Conservation (phyloP, 495 filamentous ascomycete genomes). For the Podospora sp. region DNA sequence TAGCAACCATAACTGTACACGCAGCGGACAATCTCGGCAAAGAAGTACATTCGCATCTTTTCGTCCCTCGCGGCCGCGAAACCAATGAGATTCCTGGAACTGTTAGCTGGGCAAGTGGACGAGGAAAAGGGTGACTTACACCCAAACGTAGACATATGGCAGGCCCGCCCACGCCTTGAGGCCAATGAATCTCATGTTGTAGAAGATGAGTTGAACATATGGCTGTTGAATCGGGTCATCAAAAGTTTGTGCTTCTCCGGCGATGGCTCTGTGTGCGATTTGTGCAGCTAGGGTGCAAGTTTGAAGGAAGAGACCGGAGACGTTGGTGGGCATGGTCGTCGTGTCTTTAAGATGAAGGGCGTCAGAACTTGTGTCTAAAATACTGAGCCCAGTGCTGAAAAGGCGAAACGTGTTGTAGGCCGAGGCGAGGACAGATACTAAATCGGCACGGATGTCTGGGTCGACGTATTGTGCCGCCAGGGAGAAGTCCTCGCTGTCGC, state of each 20-base stretch:
- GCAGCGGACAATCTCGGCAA: slow-evolving; percentile 20
- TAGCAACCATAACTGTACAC: slow-evolving; percentile 22
- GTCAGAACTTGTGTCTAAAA: not conserved
- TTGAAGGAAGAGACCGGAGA: too few relatives aligned
- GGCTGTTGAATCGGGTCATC: slow-evolving; percentile 7
- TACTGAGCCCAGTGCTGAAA: too few relatives aligned
- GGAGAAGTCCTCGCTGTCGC: slow-evolving; percentile 9
- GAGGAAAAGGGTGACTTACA: slow-evolving; percentile 13
- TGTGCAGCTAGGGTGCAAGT: slow-evolving; percentile 16
- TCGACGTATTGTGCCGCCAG: slow-evolving; percentile 7
- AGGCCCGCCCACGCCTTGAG: slow-evolving; percentile 14
- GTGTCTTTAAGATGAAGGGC: too few relatives aligned
- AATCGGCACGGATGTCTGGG: not conserved
- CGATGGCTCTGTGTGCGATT: slow-evolving; percentile 9
- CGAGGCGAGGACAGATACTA: not conserved
- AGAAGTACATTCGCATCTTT: slow-evolving; percentile 14
- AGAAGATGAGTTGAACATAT: slow-evolving; percentile 3
- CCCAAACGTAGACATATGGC: slow-evolving; percentile 25
- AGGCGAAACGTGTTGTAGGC: not conserved
- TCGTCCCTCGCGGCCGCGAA: slow-evolving; percentile 12
- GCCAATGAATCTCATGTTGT: slow-evolving; percentile 16
- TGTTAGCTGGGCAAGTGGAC: not conserved
- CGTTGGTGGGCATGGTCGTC: too few relatives aligned
- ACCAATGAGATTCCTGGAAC: slow-evolving; percentile 18
- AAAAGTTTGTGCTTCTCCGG: slow-evolving; percentile 1